Percentiles rank a stretch among this genome's conserved stretches.
These are phyloP conservation scores for Periconia sp. DNA, from an alignment of 2,329 filamentous ascomycete genomes.

Conservation along the genomic window DNA sequence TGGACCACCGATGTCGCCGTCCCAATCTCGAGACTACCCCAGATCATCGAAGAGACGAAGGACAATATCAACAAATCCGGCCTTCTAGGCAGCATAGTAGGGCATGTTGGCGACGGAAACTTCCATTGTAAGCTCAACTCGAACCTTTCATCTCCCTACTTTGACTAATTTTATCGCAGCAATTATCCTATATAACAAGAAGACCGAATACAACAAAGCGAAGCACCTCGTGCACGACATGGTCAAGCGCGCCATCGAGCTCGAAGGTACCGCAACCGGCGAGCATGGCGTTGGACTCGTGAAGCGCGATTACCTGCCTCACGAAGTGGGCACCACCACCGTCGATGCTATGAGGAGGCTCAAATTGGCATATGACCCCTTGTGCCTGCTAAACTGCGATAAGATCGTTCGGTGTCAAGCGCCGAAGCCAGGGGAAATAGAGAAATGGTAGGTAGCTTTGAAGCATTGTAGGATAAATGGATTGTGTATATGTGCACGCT, in stretches of 20 bases:
- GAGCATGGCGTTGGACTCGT: conserved; percentile 85
- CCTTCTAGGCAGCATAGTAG: conserved; percentile 70
- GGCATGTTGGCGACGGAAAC: conserved; percentile 77
- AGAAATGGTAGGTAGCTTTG: conserved; percentile 46
- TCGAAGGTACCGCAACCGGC: conserved; percentile 85
- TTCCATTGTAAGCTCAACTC: conserved; percentile 65
- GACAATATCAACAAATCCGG: conserved; percentile 67
- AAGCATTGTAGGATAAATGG: too few relatives aligned
- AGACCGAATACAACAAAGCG: conserved; percentile 69
- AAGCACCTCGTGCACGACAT: conserved; percentile 79
- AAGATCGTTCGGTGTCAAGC: conserved; percentile 66
- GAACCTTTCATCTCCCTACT: not conserved
- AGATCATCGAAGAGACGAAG: conserved; percentile 80
- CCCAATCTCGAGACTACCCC: conserved; percentile 72
- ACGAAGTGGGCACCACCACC: conserved; percentile 75
- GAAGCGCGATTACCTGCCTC: conserved; percentile 81
- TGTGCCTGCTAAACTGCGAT: conserved; percentile 69
- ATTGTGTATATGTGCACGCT: too few relatives aligned
- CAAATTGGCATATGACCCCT: conserved; percentile 80
- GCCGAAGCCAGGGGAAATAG: conserved; percentile 57
- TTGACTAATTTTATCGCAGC: conserved; percentile 45
- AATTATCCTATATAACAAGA: conserved; percentile 67
- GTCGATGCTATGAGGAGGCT: conserved; percentile 87
- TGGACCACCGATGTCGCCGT: conserved; percentile 86
- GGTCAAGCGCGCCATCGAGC: conserved; percentile 83